Percentiles rank a stretch among this genome's conserved stretches.
Conservation (phyloP, 1,139 yeast genomes). For the Diutina siamensis region DNA sequence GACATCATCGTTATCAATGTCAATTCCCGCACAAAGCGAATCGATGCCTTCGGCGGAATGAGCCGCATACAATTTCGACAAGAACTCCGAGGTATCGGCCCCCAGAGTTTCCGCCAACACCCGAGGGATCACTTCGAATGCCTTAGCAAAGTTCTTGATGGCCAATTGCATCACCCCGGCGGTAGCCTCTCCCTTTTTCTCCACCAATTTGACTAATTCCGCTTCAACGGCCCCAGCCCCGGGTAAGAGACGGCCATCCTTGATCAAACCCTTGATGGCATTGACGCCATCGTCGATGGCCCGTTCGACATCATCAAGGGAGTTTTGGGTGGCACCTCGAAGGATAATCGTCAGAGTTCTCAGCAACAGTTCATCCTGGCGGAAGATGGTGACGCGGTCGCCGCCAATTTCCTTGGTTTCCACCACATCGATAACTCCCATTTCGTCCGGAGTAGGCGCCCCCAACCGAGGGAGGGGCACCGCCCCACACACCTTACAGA, state of each 20-base stretch:
- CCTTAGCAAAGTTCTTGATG: slow-evolving; percentile 86
- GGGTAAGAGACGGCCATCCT: slow-evolving; percentile 70
- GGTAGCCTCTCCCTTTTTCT: slow-evolving; percentile 81
- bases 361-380: slow-evolving; percentile 65
- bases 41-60: slow-evolving; percentile 39
- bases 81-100: slow-evolving; percentile 74
- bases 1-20: slow-evolving; percentile 16
- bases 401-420: slow-evolving; percentile 95
- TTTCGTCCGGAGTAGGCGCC: slow-evolving; percentile 92
- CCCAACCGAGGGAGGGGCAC: slow-evolving; percentile 92
- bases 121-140: slow-evolving; percentile 89
- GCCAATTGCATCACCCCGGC: slow-evolving; percentile 92
- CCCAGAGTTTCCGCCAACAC: slow-evolving; percentile 94
- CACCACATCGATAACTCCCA: slow-evolving; percentile 78
- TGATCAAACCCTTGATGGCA: slow-evolving; percentile 79
- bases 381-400: slow-evolving; percentile 88
- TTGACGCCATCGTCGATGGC: slow-evolving; percentile 96
- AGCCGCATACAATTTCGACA: slow-evolving; percentile 81
- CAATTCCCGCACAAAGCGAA: slow-evolving; percentile 33
- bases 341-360: slow-evolving; percentile 83
- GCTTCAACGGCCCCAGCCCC: slow-evolving; percentile 98
- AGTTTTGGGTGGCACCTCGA: slow-evolving; percentile 96
- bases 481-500: slow-evolving; percentile 95
- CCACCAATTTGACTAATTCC: slow-evolving; percentile 69
- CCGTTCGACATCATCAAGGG: slow-evolving; percentile 87